A percentile compares a stretch with the other conserved stretches of the same genome.
These are phyloP conservation scores for Phlyctochytrium planicorne DNA, from an alignment of 192 early-diverging fungal genomes.

Conservation along the genomic window DNA sequence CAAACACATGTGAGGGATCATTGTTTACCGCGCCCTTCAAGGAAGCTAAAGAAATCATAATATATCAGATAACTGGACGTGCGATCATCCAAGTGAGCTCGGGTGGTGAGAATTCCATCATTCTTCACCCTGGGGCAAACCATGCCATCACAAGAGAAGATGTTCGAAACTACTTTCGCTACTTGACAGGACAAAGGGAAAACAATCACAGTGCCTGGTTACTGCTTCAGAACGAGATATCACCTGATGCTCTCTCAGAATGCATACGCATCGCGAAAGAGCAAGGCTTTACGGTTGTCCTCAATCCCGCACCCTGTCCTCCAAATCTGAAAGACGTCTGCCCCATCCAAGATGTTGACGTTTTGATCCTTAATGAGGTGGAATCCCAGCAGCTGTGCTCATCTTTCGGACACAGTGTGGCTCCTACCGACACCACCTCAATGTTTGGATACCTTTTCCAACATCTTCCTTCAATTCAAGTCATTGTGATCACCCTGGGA, in stretches of 20 bases:
- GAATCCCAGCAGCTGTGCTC: conserved; percentile 62
- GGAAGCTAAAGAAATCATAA: too few relatives aligned
- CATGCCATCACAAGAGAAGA: conserved; percentile 39
- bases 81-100: conserved; percentile 83
- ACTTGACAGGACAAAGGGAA: conserved; percentile 56
- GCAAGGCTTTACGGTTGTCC: conserved; percentile 66
- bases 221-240: conserved; percentile 87
- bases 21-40: too few relatives aligned
- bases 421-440: too few relatives aligned
- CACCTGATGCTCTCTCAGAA: conserved; percentile 21
- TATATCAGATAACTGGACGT: conserved; percentile 78
- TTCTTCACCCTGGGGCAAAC: conserved; percentile 82
- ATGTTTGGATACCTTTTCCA: conserved; percentile 41
- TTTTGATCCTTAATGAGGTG: conserved; percentile 79
- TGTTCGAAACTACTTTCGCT: not conserved
- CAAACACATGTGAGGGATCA: too few relatives aligned
- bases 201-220: too few relatives aligned
- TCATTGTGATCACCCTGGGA: conserved; percentile 71
- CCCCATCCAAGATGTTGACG: conserved; percentile 56
- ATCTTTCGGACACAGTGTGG: too few relatives aligned
- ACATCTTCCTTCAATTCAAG: conserved; percentile 44
- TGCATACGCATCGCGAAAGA: conserved; percentile 20
- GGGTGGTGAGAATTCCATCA: conserved; percentile 82
- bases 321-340: conserved; percentile 44
- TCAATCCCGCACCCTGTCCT: conserved; percentile 85